A percentile compares a stretch with the other conserved stretches of the same genome.
Conservation (phyloP, 192 early-diverging fungal genomes). For the Polychytrium aggregatum region DNA sequence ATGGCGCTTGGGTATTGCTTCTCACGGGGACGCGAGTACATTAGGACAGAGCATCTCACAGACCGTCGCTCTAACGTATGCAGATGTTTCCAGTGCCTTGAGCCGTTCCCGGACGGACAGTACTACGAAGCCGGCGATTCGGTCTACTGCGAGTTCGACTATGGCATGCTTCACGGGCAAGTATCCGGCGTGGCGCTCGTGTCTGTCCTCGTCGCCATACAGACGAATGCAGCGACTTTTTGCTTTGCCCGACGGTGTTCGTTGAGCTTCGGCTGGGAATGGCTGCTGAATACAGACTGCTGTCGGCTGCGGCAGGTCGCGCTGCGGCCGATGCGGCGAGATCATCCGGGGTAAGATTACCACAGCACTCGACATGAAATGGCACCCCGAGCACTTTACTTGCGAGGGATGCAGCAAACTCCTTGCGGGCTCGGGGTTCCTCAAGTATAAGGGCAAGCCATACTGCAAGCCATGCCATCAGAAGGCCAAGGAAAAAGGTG, state of each 20-base stretch:
- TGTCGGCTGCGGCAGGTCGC: conserved; percentile 13
- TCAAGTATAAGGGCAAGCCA: conserved; percentile 29
- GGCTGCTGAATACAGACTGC: conserved; percentile 1
- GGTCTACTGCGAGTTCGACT: conserved; percentile 30
- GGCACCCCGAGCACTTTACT: conserved; percentile 40
- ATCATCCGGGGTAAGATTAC: conserved; percentile 32
- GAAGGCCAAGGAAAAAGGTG: conserved; percentile 17
- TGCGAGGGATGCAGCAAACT: conserved; percentile 25
- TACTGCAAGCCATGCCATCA: conserved; percentile 32
- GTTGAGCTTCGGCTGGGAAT: too few relatives aligned
- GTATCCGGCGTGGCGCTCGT: background rate
- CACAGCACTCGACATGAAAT: conserved; percentile 31
- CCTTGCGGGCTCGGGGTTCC: conserved; percentile 22
- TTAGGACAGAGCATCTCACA: too few relatives aligned
- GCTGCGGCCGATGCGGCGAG: conserved; percentile 30
- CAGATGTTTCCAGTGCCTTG: conserved; percentile 34
- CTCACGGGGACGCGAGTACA: too few relatives aligned
- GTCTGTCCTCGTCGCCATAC: too few relatives aligned
- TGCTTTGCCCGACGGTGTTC: too few relatives aligned
- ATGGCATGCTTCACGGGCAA: conserved; percentile 23
- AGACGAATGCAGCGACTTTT: too few relatives aligned
- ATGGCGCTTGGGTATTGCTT: too few relatives aligned
- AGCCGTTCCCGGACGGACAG: conserved; percentile 22
- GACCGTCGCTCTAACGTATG: too few relatives aligned
- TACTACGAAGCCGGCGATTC: conserved; percentile 22